Base-by-base conservation (phyloP, 148 eudicot genomes). In the Rhododendron griersonianum region DNA sequence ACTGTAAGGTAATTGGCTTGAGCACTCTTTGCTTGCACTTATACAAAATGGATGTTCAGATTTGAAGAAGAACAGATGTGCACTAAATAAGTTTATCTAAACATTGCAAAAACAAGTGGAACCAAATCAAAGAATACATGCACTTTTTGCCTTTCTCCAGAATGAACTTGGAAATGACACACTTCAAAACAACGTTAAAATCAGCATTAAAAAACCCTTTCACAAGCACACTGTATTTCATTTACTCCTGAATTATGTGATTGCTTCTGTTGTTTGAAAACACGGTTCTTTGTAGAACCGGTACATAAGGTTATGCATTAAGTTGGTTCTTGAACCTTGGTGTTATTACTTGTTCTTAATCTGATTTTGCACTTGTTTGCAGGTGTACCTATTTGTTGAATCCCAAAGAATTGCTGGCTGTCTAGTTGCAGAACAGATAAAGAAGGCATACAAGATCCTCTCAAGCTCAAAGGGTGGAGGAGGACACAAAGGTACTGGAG, bases 381-480 rank as follows among this genome's bases (percentile, higher is more conserved):
- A 94, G 99, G 98, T 93, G 73, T 95, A 94, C 89, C 78, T 97
- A 67, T 96, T 85, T 84, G 84, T 93, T 45, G 92, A 93, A 37
- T 91, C 92, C 47, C 92, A 88, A 84, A 90, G 96, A 83, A 74
- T 97, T 28, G 90, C 90, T 23, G 99, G 98, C 21, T 95, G 98
- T 92, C 79, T 92, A 55, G 90, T 97, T 69, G 93, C 92, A 37
- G 98, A 97, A 86, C 92, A 89, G 2, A 93, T 95, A 87, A 86
- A 90, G 61, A 88, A 87, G 78, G 99, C 98, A 11, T 90, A 94
- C 84, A 93, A 81, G 83, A 85, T 94, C 55, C 47, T 93, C 41
- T 65, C 93, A 47, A 89, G 85, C 87, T 85, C 90, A 15, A 78
- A 45, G 80, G 87, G 86, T 50, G 88, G 83, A 61, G 81, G 9